A percentile compares a stretch with the other conserved stretches of the same genome.
phyloP scores from a whole-genome alignment of 495 filamentous ascomycete genomes.

The Penicillium taxi region DNA sequence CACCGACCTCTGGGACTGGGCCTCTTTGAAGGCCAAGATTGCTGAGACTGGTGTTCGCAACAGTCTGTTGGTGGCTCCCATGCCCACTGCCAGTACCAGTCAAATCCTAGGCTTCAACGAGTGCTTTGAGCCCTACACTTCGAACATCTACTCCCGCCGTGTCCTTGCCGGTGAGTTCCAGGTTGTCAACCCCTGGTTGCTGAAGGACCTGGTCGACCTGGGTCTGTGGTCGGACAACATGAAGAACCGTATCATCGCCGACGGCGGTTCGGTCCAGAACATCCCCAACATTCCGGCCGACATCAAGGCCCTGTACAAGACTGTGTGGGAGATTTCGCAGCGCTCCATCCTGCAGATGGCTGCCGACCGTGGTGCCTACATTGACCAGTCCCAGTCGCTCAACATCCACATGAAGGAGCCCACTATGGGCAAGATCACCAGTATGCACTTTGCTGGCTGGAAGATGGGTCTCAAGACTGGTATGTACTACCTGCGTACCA shows the following conservation, averaged over 20 bases:
- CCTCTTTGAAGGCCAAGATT: constrained; percentile 78
- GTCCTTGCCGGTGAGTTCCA: constrained; percentile 98
- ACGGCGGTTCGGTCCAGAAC: constrained; percentile 91
- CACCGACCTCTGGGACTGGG: constrained; percentile 95
- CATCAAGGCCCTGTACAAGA: constrained; percentile 97
- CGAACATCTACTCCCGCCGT: constrained; percentile 98
- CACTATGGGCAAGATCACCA: constrained; percentile 98
- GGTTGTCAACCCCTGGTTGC: constrained; percentile 97
- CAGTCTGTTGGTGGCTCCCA: constrained; percentile 88
- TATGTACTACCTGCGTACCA: constrained; percentile 99
- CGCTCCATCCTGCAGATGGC: constrained; percentile 94
- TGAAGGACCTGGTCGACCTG: constrained; percentile 96
- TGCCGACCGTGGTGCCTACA: constrained; percentile 94
- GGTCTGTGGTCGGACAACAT: constrained; percentile 99
- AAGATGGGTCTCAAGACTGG: constrained; percentile 98
- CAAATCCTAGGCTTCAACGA: constrained; percentile 98
- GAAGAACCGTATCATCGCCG: constrained; percentile 99
- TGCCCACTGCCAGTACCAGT: constrained; percentile 93
- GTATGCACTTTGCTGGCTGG: constrained; percentile 99
- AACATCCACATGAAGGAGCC: constrained; percentile 99
- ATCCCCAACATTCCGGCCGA: constrained; percentile 92
- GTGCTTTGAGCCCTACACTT: constrained; percentile 99
- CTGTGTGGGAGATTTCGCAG: constrained; percentile 99
- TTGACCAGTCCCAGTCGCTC: constrained; percentile 96
- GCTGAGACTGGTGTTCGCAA: constrained; percentile 89